phyloP scores from a whole-genome alignment of 2,329 filamentous ascomycete genomes.

The Alternaria longipes region DNA sequence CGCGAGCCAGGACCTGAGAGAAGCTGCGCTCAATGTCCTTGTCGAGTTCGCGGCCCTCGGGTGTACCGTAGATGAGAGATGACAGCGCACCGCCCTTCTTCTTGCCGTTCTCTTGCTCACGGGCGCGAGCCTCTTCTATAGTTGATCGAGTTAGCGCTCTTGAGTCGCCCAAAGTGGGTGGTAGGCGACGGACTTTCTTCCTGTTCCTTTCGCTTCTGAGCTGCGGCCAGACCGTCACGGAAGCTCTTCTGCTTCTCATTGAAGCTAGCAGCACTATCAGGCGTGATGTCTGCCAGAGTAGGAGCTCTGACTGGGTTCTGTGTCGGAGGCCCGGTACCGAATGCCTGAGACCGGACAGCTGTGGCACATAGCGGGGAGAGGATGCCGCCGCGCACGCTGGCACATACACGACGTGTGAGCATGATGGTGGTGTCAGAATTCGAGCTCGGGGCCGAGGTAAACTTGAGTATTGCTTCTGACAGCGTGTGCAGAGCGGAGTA shows the following conservation, averaged over 20 bases:
- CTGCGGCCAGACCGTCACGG: conserved; percentile 79
- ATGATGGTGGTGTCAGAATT: conserved; percentile 30
- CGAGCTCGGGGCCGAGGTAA: conserved; percentile 2
- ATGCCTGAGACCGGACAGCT: conserved; percentile 36
- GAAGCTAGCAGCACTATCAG: conserved; percentile 77
- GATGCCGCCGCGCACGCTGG: conserved; percentile 38
- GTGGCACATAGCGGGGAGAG: conserved; percentile 27
- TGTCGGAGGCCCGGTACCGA: conserved; percentile 36
- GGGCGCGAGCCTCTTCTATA: conserved; percentile 63
- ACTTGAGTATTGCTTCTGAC: neutral
- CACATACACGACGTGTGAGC: conserved; percentile 43
- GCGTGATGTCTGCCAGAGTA: conserved; percentile 85
- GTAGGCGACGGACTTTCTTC: conserved; percentile 79
- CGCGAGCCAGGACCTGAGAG: conserved; percentile 90
- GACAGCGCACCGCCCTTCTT: conserved; percentile 76
- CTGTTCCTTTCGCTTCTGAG: conserved; percentile 77
- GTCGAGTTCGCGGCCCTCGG: conserved; percentile 92
- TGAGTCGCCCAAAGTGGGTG: conserved; percentile 51
- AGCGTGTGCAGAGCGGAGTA: conserved; percentile 5
- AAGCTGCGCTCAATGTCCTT: conserved; percentile 96
- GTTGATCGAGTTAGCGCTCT: conserved; percentile 57
- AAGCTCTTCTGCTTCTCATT: conserved; percentile 85
- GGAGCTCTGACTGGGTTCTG: conserved; percentile 59
- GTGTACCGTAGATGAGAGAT: conserved; percentile 94
- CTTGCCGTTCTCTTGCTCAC: conserved; percentile 67